phyloP scores from a whole-genome alignment of 2,329 filamentous ascomycete species.

The Cercospora sp. region DNA sequence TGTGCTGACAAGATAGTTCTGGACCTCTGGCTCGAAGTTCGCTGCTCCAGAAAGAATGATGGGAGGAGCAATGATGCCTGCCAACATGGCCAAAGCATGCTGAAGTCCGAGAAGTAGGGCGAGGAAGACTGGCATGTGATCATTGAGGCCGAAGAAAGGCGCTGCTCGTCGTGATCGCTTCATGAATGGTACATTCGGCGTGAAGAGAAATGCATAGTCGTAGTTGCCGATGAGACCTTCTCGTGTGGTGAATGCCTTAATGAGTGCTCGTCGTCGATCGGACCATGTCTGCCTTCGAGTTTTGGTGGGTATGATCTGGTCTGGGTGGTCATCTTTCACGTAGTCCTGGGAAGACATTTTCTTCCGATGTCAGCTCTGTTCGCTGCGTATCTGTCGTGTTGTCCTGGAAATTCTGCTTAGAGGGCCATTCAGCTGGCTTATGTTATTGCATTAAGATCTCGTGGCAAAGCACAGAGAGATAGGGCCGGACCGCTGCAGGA shows the following conservation, averaged over 20 bases:
- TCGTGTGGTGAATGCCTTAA: slow-evolving; percentile 53
- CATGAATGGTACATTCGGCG: slow-evolving; percentile 79
- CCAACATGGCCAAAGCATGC: slow-evolving; percentile 72
- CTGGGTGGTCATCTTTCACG: slow-evolving; percentile 45
- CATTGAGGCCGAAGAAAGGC: slow-evolving; percentile 82
- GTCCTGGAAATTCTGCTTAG: not conserved
- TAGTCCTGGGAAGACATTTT: slow-evolving; percentile 31
- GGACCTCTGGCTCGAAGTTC: slow-evolving; percentile 60
- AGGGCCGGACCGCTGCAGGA: not conserved
- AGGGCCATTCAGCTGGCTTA: not conserved
- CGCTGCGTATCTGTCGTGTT: not conserved
- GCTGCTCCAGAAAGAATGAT: slow-evolving; percentile 69
- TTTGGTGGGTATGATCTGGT: slow-evolving; percentile 46
- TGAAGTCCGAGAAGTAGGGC: slow-evolving; percentile 75
- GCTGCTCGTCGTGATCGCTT: slow-evolving; percentile 59
- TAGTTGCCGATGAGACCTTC: slow-evolving; percentile 78
- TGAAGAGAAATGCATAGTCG: slow-evolving; percentile 88
- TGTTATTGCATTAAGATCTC: not conserved
- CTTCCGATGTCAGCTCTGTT: not conserved
- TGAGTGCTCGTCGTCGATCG: slow-evolving; percentile 44
- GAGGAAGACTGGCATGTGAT: slow-evolving; percentile 72
- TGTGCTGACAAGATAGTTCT: slow-evolving; percentile 78
- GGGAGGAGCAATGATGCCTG: slow-evolving; percentile 71
- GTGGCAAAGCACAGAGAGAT: slow-evolving; percentile 4
- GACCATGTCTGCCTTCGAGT: slow-evolving; percentile 44